Conservation (phyloP, 176 grass and related monocot genomes). For the Panicum miliaceum region DNA sequence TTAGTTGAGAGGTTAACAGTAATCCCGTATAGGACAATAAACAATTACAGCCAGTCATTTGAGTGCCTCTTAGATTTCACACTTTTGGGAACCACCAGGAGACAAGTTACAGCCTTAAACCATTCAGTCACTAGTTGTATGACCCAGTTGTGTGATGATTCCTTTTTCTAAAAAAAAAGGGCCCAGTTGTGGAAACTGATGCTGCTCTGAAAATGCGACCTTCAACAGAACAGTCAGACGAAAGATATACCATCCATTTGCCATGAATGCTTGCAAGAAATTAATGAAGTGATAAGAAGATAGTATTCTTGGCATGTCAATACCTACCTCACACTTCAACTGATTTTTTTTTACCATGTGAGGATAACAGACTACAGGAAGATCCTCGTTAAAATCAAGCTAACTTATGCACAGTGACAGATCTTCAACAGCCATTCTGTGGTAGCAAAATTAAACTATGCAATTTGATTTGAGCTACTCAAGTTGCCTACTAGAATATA, state of each 20-base stretch:
- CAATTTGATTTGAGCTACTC: slow-evolving; percentile 1
- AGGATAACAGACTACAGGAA: not conserved
- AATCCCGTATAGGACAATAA: not conserved
- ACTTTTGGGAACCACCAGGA: not conserved
- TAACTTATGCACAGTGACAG: slow-evolving; percentile 2
- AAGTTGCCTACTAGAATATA: not conserved
- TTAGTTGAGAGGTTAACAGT: not conserved
- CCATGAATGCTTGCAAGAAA: not conserved
- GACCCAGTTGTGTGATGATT: too few relatives aligned
- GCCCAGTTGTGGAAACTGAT: not conserved
- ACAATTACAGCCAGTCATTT: not conserved
- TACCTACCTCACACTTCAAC: not conserved
- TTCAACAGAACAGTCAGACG: slow-evolving; percentile 6
- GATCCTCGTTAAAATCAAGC: slow-evolving; percentile 26
- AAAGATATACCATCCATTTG: not conserved
- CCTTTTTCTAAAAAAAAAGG: too few relatives aligned
- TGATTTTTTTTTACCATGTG: not conserved
- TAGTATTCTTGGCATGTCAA: not conserved
- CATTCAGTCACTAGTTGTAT: not conserved
- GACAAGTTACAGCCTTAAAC: not conserved
- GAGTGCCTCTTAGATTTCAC: not conserved
- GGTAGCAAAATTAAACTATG: not conserved
- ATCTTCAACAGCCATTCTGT: slow-evolving; percentile 11
- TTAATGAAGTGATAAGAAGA: slow-evolving; percentile 1
- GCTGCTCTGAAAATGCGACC: not conserved